phyloP scores from a whole-genome alignment of 768 basidiomycete genomes.

The Trametes gibbosa region DNA sequence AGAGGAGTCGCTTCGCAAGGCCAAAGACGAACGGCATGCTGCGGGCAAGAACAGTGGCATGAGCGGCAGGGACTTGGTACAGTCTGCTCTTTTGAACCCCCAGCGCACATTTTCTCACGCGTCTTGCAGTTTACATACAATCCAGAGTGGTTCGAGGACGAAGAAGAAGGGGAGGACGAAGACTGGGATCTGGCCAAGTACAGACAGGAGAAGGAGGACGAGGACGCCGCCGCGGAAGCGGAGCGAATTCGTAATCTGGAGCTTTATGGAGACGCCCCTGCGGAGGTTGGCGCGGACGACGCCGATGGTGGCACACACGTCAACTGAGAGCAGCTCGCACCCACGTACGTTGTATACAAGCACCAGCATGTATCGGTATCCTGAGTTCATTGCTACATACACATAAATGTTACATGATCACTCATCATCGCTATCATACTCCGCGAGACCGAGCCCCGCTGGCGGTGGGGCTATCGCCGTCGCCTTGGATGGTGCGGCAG shows the following conservation, averaged over 20 bases:
- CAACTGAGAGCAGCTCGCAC: background rate
- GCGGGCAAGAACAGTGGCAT: conserved; percentile 92
- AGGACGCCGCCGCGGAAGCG: conserved; percentile 53
- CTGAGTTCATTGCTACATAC: conserved; percentile 18
- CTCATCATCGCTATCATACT: conserved; percentile 76
- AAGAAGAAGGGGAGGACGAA: conserved; percentile 49
- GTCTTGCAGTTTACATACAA: conserved; percentile 86
- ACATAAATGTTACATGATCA: conserved; percentile 10
- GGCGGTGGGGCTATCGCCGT: conserved; percentile 34
- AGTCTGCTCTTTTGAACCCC: conserved; percentile 20
- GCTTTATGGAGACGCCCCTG: conserved; percentile 31
- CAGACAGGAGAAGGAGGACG: conserved; percentile 59
- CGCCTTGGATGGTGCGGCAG: conserved; percentile 24
- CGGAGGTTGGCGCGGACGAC: conserved; percentile 32
- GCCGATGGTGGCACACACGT: conserved; percentile 22
- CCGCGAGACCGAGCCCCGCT: conserved; percentile 60
- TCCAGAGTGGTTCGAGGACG: conserved; percentile 89
- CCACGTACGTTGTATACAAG: background rate
- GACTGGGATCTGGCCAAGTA: conserved; percentile 55
- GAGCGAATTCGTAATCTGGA: conserved; percentile 46
- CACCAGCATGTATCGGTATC: conserved; percentile 15
- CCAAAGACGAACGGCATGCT: conserved; percentile 75
- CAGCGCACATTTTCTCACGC: background rate
- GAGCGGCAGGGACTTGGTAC: conserved; percentile 92
- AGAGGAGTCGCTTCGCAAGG: conserved; percentile 71